These are phyloP conservation scores for Sporopachydermia quercuum DNA, from an alignment of 805 yeast genomes.

Conservation along the genomic window DNA sequence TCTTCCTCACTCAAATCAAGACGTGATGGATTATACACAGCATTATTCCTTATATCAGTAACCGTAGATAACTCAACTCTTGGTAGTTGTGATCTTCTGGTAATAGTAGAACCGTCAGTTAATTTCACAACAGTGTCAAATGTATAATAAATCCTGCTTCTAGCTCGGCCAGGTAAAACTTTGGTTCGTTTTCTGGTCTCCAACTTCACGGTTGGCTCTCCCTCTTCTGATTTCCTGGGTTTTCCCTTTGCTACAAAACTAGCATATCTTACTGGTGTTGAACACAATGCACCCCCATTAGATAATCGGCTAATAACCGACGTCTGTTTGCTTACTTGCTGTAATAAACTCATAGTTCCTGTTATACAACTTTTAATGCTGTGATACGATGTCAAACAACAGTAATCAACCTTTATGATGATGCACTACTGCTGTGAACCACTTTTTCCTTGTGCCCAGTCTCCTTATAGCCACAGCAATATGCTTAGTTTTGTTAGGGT, in stretches of 20 bases:
- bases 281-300: too few species aligned
- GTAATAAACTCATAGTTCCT: too few species aligned
- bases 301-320: too few species aligned
- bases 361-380: too few species aligned
- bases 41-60: constrained; percentile 75
- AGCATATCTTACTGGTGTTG: too few species aligned
- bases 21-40: constrained; percentile 81
- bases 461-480: too few species aligned
- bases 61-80: constrained; percentile 74
- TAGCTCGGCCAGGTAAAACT: constrained; percentile 66
- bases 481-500: too few species aligned
- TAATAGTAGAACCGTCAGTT: constrained; percentile 85
- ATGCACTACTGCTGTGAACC: too few species aligned
- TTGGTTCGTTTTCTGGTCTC: constrained; percentile 45
- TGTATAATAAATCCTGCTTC: constrained; percentile 87
- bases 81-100: constrained; percentile 76
- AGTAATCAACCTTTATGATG: too few species aligned
- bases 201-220: constrained; percentile 4
- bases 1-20: constrained; percentile 61
- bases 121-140: constrained; percentile 82
- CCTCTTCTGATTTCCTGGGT: not conserved
- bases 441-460: too few species aligned
- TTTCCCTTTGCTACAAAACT: not conserved
- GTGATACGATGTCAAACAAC: too few species aligned
- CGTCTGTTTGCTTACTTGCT: too few species aligned